phyloP scores from a whole-genome alignment of 1,139 yeast species.

The Yamadazyma songkhlaensis region DNA sequence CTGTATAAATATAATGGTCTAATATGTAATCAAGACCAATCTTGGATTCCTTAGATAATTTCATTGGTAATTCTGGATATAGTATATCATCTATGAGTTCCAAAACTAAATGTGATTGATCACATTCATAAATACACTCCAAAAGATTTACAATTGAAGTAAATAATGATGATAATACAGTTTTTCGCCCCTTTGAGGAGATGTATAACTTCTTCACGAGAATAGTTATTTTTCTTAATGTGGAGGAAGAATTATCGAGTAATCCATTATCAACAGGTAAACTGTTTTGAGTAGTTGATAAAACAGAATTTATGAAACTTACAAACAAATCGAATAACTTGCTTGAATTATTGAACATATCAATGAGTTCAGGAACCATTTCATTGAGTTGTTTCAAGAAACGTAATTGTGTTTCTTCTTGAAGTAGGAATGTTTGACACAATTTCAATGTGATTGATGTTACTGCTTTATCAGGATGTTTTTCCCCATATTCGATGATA shows the following conservation, averaged over 20 bases:
- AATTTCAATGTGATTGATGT: background rate
- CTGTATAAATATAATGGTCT: slow-evolving; percentile 28
- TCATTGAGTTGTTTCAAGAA: background rate
- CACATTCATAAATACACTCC: slow-evolving; percentile 5
- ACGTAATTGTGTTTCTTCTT: slow-evolving; percentile 3
- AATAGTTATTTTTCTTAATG: background rate
- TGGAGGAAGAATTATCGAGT: slow-evolving; percentile 5
- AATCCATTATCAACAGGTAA: slow-evolving; percentile 5
- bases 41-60: slow-evolving; percentile 14
- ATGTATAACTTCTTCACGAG: slow-evolving; percentile 2
- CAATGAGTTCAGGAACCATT: background rate
- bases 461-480: background rate
- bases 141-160: slow-evolving; percentile 2
- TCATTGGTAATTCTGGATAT: slow-evolving; percentile 22
- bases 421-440: slow-evolving; percentile 1
- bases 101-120: slow-evolving; percentile 1
- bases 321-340: background rate
- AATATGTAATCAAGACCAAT: slow-evolving; percentile 21
- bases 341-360: background rate
- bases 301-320: background rate
- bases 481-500: background rate
- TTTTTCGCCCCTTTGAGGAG: background rate
- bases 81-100: slow-evolving; percentile 2
- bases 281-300: slow-evolving; percentile 1
- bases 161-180: background rate